Conservation (phyloP, 164 flowering plant species). For the Magnolia kwangsiensis region DNA sequence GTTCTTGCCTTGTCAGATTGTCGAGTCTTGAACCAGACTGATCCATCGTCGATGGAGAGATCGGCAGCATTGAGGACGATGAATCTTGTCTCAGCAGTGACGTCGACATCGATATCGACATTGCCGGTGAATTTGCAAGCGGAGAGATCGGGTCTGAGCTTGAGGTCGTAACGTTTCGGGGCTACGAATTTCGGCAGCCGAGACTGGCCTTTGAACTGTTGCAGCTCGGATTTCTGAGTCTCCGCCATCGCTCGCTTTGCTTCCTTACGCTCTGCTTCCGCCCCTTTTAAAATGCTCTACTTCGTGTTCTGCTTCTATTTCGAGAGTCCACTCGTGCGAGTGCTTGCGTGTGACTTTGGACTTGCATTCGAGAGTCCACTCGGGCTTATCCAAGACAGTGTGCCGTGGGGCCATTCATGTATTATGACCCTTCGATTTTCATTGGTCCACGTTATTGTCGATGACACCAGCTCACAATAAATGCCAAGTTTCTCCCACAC, state of each 20-base stretch:
- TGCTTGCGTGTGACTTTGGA: too few relatives aligned
- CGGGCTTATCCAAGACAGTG: too few relatives aligned
- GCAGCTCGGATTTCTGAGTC: conserved; percentile 1
- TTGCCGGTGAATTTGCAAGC: conserved; percentile 56
- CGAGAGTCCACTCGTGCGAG: too few relatives aligned
- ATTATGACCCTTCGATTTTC: too few relatives aligned
- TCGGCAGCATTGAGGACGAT: conserved; percentile 66
- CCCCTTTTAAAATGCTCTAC: too few relatives aligned
- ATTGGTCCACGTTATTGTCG: too few relatives aligned
- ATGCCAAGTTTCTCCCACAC: too few relatives aligned
- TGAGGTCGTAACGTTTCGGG: conserved; percentile 61
- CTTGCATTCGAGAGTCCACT: too few relatives aligned
- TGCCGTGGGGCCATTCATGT: too few relatives aligned
- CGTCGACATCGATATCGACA: conserved; percentile 36
- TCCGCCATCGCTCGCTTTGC: neutral
- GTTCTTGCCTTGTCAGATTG: conserved; percentile 4
- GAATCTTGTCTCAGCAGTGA: conserved; percentile 42
- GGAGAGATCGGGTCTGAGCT: conserved; percentile 52
- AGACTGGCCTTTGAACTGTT: conserved; percentile 54
- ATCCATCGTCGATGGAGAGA: conserved; percentile 27
- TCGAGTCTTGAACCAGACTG: conserved; percentile 24
- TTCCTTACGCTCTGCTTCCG: neutral
- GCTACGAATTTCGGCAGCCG: conserved; percentile 56
- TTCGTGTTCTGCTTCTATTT: too few relatives aligned
- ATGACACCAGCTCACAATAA: too few relatives aligned